Evolutionary conservation across 176 grass and related monocot genomes (phyloP).

Genomic region (Aechmea fasciata): DNA sequence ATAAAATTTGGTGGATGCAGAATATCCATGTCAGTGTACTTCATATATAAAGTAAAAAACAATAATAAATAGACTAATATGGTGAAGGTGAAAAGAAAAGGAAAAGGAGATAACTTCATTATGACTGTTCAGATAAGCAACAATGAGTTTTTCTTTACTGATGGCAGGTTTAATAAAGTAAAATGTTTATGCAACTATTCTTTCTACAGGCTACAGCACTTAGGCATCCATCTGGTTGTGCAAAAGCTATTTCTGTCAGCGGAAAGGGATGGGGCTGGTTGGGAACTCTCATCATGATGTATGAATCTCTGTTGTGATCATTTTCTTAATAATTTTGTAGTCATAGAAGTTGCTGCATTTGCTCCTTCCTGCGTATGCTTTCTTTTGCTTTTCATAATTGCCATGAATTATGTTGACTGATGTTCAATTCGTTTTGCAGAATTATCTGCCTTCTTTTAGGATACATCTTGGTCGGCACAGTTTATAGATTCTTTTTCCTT

Average conservation of each 20-base stretch:
- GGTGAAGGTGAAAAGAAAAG: background rate
- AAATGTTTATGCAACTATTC: constrained; percentile 18
- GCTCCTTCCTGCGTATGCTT: background rate
- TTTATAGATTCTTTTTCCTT: constrained; percentile 85
- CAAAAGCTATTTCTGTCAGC: constrained; percentile 42
- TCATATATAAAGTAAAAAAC: background rate
- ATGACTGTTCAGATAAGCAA: too few species aligned
- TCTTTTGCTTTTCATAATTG: constrained; percentile 2
- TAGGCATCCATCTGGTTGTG: constrained; percentile 83
- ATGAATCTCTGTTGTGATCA: constrained; percentile 25
- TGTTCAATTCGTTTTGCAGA: constrained; percentile 30
- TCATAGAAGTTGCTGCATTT: background rate
- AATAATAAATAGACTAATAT: background rate
- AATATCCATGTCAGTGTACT: background rate
- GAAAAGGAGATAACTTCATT: too few species aligned
- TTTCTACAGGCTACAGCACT: constrained; percentile 47
- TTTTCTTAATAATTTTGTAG: background rate
- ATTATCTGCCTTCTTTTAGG: constrained; percentile 64
- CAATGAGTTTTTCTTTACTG: background rate
- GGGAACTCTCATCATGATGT: constrained; percentile 59
- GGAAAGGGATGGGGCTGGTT: constrained; percentile 79
- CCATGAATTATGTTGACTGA: constrained; percentile 19
- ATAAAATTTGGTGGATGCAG: constrained; percentile 11
- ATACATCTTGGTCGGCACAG: constrained; percentile 58
- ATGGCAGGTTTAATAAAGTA: constrained; percentile 2